Evolutionary conservation across 75 land plant species (phyloP).

Genomic region (Picea sitchensis): DNA sequence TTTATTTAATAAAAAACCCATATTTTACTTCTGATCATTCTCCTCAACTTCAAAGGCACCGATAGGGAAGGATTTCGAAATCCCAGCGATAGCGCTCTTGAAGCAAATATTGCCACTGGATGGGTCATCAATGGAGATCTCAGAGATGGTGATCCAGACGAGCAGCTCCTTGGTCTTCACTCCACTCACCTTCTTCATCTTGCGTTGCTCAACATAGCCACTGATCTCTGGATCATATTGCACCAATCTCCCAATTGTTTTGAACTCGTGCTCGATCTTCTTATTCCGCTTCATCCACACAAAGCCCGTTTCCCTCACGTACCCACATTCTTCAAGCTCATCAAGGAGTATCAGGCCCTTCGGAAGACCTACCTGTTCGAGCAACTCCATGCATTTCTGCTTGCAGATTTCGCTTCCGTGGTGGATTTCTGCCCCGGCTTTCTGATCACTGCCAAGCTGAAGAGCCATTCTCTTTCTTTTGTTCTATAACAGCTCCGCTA

Average conservation of each 20-base stretch:
- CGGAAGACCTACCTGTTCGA: slow-evolving; percentile 32
- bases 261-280: slow-evolving; percentile 53
- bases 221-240: slow-evolving; percentile 54
- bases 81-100: slow-evolving; percentile 40
- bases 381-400: slow-evolving; percentile 26
- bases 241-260: slow-evolving; percentile 42
- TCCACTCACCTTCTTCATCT: slow-evolving; percentile 50
- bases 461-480: not conserved
- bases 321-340: slow-evolving; percentile 52
- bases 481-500: too few species aligned
- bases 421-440: slow-evolving; percentile 40
- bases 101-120: slow-evolving; percentile 31
- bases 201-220: slow-evolving; percentile 37
- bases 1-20: too few species aligned
- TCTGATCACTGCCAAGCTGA: not conserved
- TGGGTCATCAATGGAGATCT: slow-evolving; percentile 34
- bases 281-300: slow-evolving; percentile 76
- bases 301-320: slow-evolving; percentile 53
- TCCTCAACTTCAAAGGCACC: slow-evolving; percentile 45
- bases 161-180: slow-evolving; percentile 62
- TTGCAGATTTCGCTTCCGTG: slow-evolving; percentile 36
- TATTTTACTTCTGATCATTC: not conserved
- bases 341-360: slow-evolving; percentile 55
- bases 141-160: slow-evolving; percentile 43
- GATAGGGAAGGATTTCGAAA: slow-evolving; percentile 32